Evolutionary conservation across 129 eudicot genomes (phyloP), one percentile per base, ranked within the genome.

Genomic region (Tanacetum coccineum): DNA sequence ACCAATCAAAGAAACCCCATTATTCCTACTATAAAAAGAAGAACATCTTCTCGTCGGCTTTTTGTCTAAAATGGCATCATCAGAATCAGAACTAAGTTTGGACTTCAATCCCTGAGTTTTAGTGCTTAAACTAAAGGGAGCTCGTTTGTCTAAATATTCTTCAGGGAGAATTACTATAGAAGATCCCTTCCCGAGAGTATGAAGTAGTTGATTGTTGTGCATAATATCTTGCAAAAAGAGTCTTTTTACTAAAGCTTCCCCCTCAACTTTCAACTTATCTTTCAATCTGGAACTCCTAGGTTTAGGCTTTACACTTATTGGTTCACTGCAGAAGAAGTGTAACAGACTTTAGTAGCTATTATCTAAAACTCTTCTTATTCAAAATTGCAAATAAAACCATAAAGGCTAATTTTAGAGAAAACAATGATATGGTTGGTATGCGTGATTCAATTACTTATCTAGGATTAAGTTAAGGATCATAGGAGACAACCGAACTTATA

Each of bases 241-340:
- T 64, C 76, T 85, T 75, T 93, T 93, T 32, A 93, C 86, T 75
- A 89, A 72, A 9, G 80, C 73, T 70, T 93, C 96, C 20, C 95
- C 98, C 68, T 84, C 98, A 15, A 81, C 82, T 74, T 79, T 93
- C 76, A 79, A 79, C 70, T 76, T 93, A 71, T 93, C 92, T 81
- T 84, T 88, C 26, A 93, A 63, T 15, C 96, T 81, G 18, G 95
- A 88, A 78, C 95, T 93, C 59, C 98, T 76, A 14, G 98, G 96
- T 54, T 84, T 92, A 39, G 84, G 63, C 64, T 46, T 68, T 21
- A 72, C 75, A 76, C 78, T 84, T 63, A 73, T 73, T 15, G 95
- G 91, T 62, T 76, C 81, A 47, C 98, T 92, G 87, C 58, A 73
- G 28, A 67, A 59, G 42, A n/a, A 44, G 53, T 60, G 54, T 26